These are phyloP conservation scores for Dittrichia graveolens DNA, from an alignment of 129 eudicot genomes.

Conservation along the genomic window DNA sequence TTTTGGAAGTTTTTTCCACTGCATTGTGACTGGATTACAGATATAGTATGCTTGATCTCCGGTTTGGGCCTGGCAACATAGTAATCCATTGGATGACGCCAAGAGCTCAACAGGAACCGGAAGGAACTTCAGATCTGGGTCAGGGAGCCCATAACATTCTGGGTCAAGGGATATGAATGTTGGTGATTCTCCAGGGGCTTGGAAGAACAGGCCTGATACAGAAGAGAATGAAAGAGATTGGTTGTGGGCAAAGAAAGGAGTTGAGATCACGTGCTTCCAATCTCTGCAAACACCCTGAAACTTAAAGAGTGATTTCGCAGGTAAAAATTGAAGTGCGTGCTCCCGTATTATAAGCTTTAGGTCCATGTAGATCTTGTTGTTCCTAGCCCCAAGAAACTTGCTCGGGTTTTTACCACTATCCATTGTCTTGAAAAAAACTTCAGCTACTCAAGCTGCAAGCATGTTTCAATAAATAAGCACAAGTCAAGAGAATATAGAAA, in stretches of 20 bases:
- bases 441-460: slow-evolving; percentile 33
- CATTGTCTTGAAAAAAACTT: slow-evolving; percentile 39
- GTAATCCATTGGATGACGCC: slow-evolving; percentile 64
- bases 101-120: slow-evolving; percentile 51
- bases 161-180: slow-evolving; percentile 50
- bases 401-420: slow-evolving; percentile 36
- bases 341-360: slow-evolving; percentile 52
- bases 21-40: slow-evolving; percentile 60
- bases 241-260: slow-evolving; percentile 61
- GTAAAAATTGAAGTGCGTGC: slow-evolving; percentile 58
- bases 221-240: slow-evolving; percentile 47
- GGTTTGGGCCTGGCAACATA: slow-evolving; percentile 50
- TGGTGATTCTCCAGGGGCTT: slow-evolving; percentile 30
- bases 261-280: slow-evolving; percentile 51
- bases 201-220: slow-evolving; percentile 48
- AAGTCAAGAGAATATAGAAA: neutral
- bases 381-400: slow-evolving; percentile 28
- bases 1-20: slow-evolving; percentile 57
- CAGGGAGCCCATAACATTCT: slow-evolving; percentile 57
- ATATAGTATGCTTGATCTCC: slow-evolving; percentile 51
- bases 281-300: slow-evolving; percentile 54
- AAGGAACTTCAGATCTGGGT: slow-evolving; percentile 53
- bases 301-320: slow-evolving; percentile 61
- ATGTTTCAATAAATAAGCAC: slow-evolving; percentile 20
- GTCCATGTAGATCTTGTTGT: slow-evolving; percentile 53